A percentile compares a stretch with the other conserved stretches of the same genome.
These are phyloP conservation scores for Podila verticillata DNA, from an alignment of 192 early-diverging fungal genomes.

Conservation along the genomic window DNA sequence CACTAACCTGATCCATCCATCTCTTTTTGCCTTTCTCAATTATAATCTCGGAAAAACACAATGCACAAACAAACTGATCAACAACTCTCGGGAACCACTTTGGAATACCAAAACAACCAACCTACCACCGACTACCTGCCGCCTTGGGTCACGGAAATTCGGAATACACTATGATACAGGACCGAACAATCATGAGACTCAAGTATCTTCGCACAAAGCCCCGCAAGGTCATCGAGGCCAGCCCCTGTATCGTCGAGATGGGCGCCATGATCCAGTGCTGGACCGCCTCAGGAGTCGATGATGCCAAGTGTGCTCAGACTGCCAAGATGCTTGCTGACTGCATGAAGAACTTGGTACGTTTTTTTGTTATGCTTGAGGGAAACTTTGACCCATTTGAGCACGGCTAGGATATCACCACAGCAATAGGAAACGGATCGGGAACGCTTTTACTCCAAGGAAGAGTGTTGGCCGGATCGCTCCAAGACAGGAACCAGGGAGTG, in stretches of 20 bases:
- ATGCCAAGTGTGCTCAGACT: conserved; percentile 58
- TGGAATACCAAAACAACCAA: too few relatives aligned
- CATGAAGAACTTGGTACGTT: conserved; percentile 65
- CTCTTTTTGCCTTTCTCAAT: too few relatives aligned
- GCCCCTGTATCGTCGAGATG: conserved; percentile 66
- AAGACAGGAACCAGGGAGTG: too few relatives aligned
- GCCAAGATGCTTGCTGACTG: conserved; percentile 63
- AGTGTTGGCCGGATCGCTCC: too few relatives aligned
- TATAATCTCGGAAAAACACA: too few relatives aligned
- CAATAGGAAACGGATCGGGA: too few relatives aligned
- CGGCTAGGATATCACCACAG: too few relatives aligned
- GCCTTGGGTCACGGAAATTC: too few relatives aligned
- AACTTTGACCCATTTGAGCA: too few relatives aligned
- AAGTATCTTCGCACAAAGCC: conserved; percentile 69
- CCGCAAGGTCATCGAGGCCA: conserved; percentile 62
- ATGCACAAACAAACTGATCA: background rate
- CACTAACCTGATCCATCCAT: too few relatives aligned
- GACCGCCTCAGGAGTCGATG: conserved; percentile 62
- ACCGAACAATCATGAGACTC: conserved; percentile 58
- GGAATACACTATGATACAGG: background rate
- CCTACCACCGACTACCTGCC: too few relatives aligned
- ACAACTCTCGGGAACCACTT: background rate
- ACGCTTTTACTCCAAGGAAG: too few relatives aligned
- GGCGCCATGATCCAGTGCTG: conserved; percentile 70
- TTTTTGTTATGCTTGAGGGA: conserved; percentile 6